Percentiles rank a stretch among this genome's conserved stretches.
These are phyloP conservation scores for Telfairia occidentalis DNA, from an alignment of 331 rosid species.

Conservation along the genomic window DNA sequence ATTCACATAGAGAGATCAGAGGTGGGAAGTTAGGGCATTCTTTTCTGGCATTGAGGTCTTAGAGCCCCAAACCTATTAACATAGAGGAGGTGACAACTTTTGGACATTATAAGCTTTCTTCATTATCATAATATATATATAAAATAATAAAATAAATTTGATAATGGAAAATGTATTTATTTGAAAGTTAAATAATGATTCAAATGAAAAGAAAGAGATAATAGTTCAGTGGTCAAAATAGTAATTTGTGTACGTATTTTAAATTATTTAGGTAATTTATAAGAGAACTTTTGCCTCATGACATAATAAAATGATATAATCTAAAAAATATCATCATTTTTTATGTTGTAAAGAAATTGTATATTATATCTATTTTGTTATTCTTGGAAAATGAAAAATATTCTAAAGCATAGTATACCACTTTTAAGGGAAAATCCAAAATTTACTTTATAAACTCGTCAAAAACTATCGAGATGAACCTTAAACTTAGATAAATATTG, in stretches of 20 bases:
- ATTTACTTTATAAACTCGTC: too few relatives aligned
- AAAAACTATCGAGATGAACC: too few relatives aligned
- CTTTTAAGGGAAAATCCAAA: too few relatives aligned
- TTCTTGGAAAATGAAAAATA: too few relatives aligned
- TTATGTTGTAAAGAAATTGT: too few relatives aligned
- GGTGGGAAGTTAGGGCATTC: not conserved
- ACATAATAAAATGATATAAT: too few relatives aligned
- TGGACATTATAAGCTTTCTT: not conserved
- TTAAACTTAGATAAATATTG: too few relatives aligned
- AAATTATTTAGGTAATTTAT: too few relatives aligned
- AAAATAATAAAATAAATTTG: not conserved
- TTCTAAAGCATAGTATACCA: too few relatives aligned
- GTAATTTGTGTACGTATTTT: not conserved
- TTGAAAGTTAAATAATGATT: not conserved
- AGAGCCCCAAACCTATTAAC: slow-evolving; percentile 4
- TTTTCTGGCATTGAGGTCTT: not conserved
- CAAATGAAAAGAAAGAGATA: not conserved
- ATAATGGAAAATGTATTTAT: not conserved
- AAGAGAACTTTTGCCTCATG: too few relatives aligned
- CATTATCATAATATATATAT: not conserved
- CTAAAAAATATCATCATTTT: too few relatives aligned
- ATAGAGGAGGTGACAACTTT: not conserved
- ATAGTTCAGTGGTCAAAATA: not conserved
- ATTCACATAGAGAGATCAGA: not conserved
- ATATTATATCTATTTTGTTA: too few relatives aligned